These are phyloP conservation scores for Primulina huaijiensis DNA, from an alignment of 257 asterid genomes.

Conservation along the genomic window DNA sequence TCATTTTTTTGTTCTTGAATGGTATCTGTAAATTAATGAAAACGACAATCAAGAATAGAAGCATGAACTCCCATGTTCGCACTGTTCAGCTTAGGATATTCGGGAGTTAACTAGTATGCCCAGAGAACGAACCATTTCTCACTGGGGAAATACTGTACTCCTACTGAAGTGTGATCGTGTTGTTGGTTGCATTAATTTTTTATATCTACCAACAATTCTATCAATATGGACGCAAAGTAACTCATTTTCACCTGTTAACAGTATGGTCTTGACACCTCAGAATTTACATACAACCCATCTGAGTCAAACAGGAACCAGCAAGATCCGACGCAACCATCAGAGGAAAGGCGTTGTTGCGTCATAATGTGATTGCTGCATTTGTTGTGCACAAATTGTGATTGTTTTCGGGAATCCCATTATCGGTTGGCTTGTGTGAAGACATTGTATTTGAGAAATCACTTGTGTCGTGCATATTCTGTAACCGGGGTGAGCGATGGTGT, in stretches of 20 bases:
- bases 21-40: background rate
- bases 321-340: conserved; percentile 59
- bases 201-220: background rate
- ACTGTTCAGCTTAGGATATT: background rate
- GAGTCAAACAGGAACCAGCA: conserved; percentile 73
- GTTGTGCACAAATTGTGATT: conserved; percentile 24
- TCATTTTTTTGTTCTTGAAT: too few relatives aligned
- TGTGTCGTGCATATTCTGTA: background rate
- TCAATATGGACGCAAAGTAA: background rate
- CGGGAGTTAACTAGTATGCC: background rate
- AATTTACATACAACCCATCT: conserved; percentile 89
- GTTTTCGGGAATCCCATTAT: conserved; percentile 22
- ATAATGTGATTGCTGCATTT: conserved; percentile 57
- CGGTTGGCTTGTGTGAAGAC: conserved; percentile 9
- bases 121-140: background rate
- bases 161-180: background rate
- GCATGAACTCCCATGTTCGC: background rate
- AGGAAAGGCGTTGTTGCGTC: conserved; percentile 72
- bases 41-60: background rate
- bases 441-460: background rate
- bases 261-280: conserved; percentile 97
- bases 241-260: conserved; percentile 37
- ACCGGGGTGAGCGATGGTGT: background rate
- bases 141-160: background rate
- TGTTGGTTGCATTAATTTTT: background rate